Evolutionary conservation across 805 yeast genomes (phyloP).

Genomic region (Ogataea degrootiae): DNA sequence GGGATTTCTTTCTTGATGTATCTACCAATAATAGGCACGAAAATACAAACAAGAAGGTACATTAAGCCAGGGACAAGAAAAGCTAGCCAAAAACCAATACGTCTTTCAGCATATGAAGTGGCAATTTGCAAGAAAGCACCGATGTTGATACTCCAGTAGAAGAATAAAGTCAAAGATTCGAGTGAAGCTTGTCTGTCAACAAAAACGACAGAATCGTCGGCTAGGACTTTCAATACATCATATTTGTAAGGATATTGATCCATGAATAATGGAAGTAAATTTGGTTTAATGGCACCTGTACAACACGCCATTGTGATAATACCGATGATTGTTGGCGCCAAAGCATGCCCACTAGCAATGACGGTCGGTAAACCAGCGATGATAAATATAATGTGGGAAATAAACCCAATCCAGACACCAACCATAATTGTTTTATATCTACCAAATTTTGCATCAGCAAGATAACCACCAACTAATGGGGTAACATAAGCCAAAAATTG

Average conservation of each 20-base stretch:
- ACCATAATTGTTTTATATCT: constrained; percentile 45
- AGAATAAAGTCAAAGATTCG: constrained; percentile 37
- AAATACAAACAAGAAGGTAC: constrained; percentile 48
- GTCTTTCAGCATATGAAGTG: constrained; percentile 46
- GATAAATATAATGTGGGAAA: constrained; percentile 44
- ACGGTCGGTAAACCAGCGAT: constrained; percentile 46
- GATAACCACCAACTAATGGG: constrained; percentile 49
- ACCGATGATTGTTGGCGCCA: constrained; percentile 39
- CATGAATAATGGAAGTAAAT: constrained; percentile 43
- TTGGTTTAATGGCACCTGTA: constrained; percentile 53
- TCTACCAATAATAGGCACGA: constrained; percentile 34
- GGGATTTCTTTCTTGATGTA: constrained; percentile 32
- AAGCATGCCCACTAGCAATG: constrained; percentile 33
- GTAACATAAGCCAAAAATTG: constrained; percentile 46
- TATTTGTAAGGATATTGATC: constrained; percentile 63
- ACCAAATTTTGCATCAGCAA: constrained; percentile 46
- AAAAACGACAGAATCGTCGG: constrained; percentile 64
- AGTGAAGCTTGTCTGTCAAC: constrained; percentile 41
- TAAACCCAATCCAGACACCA: constrained; percentile 42
- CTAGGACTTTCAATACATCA: constrained; percentile 53
- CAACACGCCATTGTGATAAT: constrained; percentile 38
- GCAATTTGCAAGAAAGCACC: constrained; percentile 52
- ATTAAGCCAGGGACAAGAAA: constrained; percentile 51
- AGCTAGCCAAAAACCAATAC: constrained; percentile 52
- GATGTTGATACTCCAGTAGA: constrained; percentile 52